Conservation (phyloP, 2,329 filamentous ascomycete genomes). For the Epichloe sp. region DNA sequence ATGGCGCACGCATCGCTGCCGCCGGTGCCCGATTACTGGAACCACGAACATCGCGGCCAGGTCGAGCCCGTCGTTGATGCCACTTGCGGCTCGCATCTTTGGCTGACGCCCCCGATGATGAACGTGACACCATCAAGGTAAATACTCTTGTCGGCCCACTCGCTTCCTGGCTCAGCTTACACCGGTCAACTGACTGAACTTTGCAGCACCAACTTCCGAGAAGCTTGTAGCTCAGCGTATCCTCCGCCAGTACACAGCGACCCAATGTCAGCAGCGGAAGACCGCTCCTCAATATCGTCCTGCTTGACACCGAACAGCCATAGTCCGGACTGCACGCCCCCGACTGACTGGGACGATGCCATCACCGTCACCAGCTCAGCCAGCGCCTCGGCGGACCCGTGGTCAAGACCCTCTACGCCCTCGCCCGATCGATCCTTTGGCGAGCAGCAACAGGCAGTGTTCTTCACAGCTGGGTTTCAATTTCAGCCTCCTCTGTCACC, state of each 20-base stretch:
- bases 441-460: neutral
- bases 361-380: neutral
- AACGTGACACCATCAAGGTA: neutral
- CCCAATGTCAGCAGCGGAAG: neutral
- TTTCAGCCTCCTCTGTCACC: neutral
- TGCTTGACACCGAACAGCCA: neutral
- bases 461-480: neutral
- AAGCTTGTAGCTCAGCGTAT: neutral
- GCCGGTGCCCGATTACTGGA: conserved; percentile 1
- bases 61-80: neutral
- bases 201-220: neutral
- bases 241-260: neutral
- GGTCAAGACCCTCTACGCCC: neutral
- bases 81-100: neutral
- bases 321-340: neutral
- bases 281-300: neutral
- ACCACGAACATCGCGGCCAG: neutral
- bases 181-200: neutral
- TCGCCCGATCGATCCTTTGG: neutral
- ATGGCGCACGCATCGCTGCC: neutral
- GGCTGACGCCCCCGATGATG: neutral
- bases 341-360: neutral
- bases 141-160: neutral
- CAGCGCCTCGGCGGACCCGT: neutral
- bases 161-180: neutral